A percentile compares a stretch with the other conserved stretches of the same genome.
Conservation (phyloP, 202 grass and related monocot genomes). For the Setaria viridis region DNA sequence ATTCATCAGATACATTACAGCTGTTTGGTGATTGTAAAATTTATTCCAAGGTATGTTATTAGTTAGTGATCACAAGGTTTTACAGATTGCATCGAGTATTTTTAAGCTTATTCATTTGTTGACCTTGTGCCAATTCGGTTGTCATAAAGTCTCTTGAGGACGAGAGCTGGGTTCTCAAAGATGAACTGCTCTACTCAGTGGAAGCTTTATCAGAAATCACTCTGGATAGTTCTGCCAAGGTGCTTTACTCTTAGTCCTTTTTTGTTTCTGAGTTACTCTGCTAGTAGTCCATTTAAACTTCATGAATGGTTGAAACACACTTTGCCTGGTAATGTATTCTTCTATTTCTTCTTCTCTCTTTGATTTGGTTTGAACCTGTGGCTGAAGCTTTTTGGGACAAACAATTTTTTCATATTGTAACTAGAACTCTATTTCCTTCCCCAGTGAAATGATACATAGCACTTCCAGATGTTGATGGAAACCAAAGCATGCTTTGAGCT, state of each 20-base stretch:
- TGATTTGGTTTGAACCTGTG: background rate
- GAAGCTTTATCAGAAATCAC: constrained; percentile 79
- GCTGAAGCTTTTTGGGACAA: background rate
- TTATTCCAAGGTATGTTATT: constrained; percentile 52
- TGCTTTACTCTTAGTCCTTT: constrained; percentile 32
- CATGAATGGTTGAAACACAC: background rate
- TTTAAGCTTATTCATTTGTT: constrained; percentile 32
- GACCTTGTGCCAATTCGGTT: constrained; percentile 43
- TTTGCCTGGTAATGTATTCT: constrained; percentile 6
- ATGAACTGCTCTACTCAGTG: constrained; percentile 71
- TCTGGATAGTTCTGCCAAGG: constrained; percentile 60
- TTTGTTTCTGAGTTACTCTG: constrained; percentile 37
- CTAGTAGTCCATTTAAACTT: background rate
- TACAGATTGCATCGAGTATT: constrained; percentile 2
- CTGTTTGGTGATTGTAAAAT: constrained; percentile 49
- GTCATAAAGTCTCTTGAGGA: constrained; percentile 57
- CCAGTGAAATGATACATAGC: background rate
- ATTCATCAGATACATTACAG: constrained; percentile 50
- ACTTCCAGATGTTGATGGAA: background rate
- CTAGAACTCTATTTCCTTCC: background rate
- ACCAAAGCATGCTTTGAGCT: constrained; percentile 18
- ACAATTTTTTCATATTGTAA: background rate
- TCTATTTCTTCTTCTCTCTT: constrained; percentile 29
- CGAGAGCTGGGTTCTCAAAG: constrained; percentile 47
- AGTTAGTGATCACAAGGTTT: background rate